Conservation (phyloP, 1,139 yeast genomes). For the Saccharomycopsis hybrid region DNA sequence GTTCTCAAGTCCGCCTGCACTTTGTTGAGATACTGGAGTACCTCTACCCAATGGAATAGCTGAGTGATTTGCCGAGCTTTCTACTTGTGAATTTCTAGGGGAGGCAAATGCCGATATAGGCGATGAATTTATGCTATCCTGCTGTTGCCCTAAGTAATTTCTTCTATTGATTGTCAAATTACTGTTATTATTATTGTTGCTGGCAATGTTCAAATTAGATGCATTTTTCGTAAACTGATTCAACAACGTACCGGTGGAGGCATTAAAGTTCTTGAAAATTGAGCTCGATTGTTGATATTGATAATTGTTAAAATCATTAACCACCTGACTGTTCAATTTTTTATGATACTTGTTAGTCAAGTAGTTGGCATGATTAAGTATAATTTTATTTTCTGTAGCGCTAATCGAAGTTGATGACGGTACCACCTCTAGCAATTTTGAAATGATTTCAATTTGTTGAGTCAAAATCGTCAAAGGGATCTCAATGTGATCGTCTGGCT, state of each 20-base stretch:
- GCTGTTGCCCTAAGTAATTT: neutral
- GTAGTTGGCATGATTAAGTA: constrained; percentile 16
- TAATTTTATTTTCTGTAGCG: constrained; percentile 17
- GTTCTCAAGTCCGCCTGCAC: constrained; percentile 11
- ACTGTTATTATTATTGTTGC: neutral
- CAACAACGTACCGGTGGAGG: constrained; percentile 20
- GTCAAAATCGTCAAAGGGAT: constrained; percentile 23
- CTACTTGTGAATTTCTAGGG: constrained; percentile 18
- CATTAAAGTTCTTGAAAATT: constrained; percentile 18
- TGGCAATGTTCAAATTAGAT: constrained; percentile 1
- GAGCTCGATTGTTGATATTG: constrained; percentile 17
- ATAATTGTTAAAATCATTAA: constrained; percentile 17
- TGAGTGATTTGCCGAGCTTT: neutral
- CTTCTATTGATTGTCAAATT: constrained; percentile 9
- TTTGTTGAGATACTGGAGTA: neutral
- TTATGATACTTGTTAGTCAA: constrained; percentile 16
- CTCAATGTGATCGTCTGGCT: constrained; percentile 19
- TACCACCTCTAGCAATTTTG: constrained; percentile 29
- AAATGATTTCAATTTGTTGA: constrained; percentile 37
- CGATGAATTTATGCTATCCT: constrained; percentile 13
- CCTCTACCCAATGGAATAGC: neutral
- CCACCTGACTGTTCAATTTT: constrained; percentile 15
- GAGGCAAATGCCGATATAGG: constrained; percentile 17
- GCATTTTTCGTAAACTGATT: constrained; percentile 17
- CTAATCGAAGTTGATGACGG: constrained; percentile 14